Evolutionary conservation across 306 rosid species (phyloP).

Genomic region (Trichosanthes truncata): DNA sequence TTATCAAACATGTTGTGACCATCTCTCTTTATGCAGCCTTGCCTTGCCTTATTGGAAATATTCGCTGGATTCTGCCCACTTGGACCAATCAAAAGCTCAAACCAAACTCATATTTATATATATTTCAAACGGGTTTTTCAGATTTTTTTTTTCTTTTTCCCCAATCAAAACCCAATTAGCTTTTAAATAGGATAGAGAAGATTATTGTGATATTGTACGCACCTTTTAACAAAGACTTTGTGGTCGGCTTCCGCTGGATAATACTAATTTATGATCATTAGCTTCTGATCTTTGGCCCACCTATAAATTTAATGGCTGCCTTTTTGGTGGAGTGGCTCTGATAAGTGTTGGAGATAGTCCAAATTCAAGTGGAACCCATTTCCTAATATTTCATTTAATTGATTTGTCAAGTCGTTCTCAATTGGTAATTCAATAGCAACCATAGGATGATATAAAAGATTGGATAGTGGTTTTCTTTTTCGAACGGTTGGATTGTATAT

Average conservation of each 20-base stretch:
- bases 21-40: background rate
- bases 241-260: background rate
- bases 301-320: background rate
- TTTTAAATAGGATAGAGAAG: background rate
- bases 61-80: background rate
- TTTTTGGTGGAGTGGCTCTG: constrained; percentile 2
- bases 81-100: background rate
- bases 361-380: constrained; percentile 9
- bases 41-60: background rate
- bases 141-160: background rate
- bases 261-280: background rate
- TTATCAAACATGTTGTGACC: background rate
- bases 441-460: background rate
- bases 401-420: background rate
- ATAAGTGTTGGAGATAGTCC: background rate
- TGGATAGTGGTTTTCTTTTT: background rate
- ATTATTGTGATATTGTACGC: background rate
- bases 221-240: background rate
- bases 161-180: background rate
- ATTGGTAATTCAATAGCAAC: background rate
- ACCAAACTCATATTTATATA: background rate
- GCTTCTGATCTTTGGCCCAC: background rate
- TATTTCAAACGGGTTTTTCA: background rate
- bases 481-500: background rate
- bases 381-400: background rate